Conservation (phyloP, 2,329 filamentous ascomycete species). For the Sarocladiaceae sp. region DNA sequence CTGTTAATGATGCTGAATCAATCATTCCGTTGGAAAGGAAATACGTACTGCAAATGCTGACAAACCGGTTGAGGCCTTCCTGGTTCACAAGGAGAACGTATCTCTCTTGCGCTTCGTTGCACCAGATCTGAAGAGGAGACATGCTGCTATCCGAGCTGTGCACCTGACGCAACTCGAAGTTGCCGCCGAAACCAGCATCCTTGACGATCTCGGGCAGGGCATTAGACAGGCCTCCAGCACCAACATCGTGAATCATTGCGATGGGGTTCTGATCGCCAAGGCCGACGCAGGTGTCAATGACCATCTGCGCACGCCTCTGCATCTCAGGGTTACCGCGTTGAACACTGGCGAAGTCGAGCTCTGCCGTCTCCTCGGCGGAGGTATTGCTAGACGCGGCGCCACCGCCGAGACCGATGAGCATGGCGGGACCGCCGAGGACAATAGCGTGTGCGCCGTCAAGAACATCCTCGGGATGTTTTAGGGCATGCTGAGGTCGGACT, state of each 20-base stretch:
- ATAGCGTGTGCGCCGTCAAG: conserved; percentile 84
- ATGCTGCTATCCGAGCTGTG: conserved; percentile 86
- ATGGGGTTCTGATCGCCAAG: conserved; percentile 84
- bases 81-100: conserved; percentile 87
- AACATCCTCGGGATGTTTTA: conserved; percentile 76
- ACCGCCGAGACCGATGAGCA: conserved; percentile 94
- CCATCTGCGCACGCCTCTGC: conserved; percentile 91
- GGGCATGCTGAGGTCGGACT: conserved; percentile 81
- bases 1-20: conserved; percentile 8
- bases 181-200: conserved; percentile 84
- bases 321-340: conserved; percentile 97
- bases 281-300: conserved; percentile 89
- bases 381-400: conserved; percentile 90
- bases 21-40: conserved; percentile 5
- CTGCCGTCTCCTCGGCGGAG: conserved; percentile 80
- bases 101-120: conserved; percentile 92
- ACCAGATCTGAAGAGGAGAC: conserved; percentile 97
- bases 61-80: conserved; percentile 72
- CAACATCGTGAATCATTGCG: conserved; percentile 95
- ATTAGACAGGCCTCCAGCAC: conserved; percentile 71
- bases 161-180: conserved; percentile 89
- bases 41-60: conserved; percentile 51
- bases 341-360: conserved; percentile 94
- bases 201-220: conserved; percentile 86
- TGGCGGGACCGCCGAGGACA: conserved; percentile 90